Base-by-base conservation (phyloP, 2,329 filamentous ascomycete species). In the Blastomyces emzantsi region DNA sequence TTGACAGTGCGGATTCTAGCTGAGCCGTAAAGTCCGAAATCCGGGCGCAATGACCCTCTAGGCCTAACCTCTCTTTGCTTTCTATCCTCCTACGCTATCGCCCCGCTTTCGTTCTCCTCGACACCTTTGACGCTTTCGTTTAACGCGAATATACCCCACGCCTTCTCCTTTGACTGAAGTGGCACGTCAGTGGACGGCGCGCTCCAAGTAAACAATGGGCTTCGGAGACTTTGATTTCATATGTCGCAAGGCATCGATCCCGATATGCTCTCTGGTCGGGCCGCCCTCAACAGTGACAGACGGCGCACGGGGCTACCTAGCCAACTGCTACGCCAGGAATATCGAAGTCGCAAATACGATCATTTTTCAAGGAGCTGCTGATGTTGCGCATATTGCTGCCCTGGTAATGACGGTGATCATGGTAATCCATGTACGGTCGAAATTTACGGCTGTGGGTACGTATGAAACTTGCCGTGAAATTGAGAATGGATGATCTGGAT, bases 291-390 rank as follows among this genome's bases (percentile, higher is more conserved):
- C 76, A 56, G 85, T 88, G 70, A 86, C 86, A 39, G 81, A 83
- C 43, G 85, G 91, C 68, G 83, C 84, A 64, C 84, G 87, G 15
- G 90, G 92, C 69, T 94, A 97, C 68, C 88, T 96, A 75, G 87
- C 94, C 64, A 85, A 87, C 73, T 99, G 94, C 81, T 97, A 93
- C 79, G 90, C 94, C 65, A 87, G 94, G 65, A 95, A 94, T 72
- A 93, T 99, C 76, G 92, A 97, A 77, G 78, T 97, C 69, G 94
- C 92, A 69, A 99, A 99, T 79, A 99, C 94, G 51, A 93, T 97
- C 79, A 99, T 99, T 73, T 99, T 99, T 75, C 87, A 97, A 78
- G 90, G 88, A 73, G 94, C 92, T 36, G 87, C 92, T 28, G 90
- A 90, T 66, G 92, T 93, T 73, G 90, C 94, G 79, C 94, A 99